Percentiles rank a stretch among this genome's conserved stretches.
Evolutionary conservation across 192 early-diverging fungal genomes (phyloP).

Genomic region (Martensiomyces pterosporus): DNA sequence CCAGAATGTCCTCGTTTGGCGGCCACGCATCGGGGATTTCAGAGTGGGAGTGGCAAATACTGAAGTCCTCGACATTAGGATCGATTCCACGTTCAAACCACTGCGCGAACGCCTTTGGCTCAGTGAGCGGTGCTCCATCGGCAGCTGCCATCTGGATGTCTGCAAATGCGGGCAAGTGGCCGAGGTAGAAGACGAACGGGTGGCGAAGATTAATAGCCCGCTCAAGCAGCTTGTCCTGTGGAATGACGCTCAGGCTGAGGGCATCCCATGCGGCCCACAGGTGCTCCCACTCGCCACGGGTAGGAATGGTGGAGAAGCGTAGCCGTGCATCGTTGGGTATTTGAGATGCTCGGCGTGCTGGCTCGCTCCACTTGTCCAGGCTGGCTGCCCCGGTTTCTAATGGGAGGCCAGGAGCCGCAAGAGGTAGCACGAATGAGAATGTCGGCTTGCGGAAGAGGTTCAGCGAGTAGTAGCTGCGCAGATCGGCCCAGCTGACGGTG

Average conservation of each 20-base stretch:
- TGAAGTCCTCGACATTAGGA: slow-evolving; percentile 74
- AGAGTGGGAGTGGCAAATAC: slow-evolving; percentile 75
- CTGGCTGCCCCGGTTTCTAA: not conserved
- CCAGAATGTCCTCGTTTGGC: slow-evolving; percentile 55
- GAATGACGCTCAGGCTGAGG: slow-evolving; percentile 62
- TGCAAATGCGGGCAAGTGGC: slow-evolving; percentile 73
- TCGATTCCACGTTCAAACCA: slow-evolving; percentile 97
- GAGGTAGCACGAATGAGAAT: slow-evolving; percentile 27
- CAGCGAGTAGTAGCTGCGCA: slow-evolving; percentile 54
- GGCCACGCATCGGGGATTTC: slow-evolving; percentile 72
- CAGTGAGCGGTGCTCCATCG: slow-evolving; percentile 50
- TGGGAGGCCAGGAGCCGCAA: not conserved
- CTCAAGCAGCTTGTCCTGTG: slow-evolving; percentile 51
- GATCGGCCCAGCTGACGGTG: slow-evolving; percentile 53
- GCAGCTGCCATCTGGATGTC: slow-evolving; percentile 56
- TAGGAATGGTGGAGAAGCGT: slow-evolving; percentile 53
- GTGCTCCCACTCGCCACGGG: slow-evolving; percentile 65
- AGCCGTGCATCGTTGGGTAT: not conserved
- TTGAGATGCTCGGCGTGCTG: not conserved
- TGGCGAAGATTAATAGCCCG: slow-evolving; percentile 82
- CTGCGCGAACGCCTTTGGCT: slow-evolving; percentile 59
- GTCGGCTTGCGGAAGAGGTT: slow-evolving; percentile 56
- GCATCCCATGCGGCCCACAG: slow-evolving; percentile 83
- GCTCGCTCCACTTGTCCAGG: slow-evolving; percentile 17
- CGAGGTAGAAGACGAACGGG: slow-evolving; percentile 87